Percentiles rank a stretch among this genome's conserved stretches.
These are phyloP conservation scores for Gyrodon lividus DNA, from an alignment of 768 basidiomycete genomes.

Conservation along the genomic window DNA sequence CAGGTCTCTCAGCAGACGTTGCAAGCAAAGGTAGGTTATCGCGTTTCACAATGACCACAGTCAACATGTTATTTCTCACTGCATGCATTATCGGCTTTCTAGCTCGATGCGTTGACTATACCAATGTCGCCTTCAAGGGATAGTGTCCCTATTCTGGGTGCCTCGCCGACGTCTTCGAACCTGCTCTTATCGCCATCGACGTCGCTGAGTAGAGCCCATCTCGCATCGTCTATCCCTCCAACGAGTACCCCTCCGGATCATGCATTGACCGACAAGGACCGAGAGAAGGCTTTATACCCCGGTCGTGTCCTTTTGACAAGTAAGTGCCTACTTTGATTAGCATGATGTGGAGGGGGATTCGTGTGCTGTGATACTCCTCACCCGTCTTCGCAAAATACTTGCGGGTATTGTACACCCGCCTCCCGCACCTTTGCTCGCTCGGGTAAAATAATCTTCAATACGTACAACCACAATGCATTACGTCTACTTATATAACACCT, in stretches of 20 bases:
- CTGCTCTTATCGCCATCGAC: slow-evolving; percentile 32
- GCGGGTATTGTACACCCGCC: background rate
- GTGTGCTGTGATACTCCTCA: slow-evolving; percentile 2
- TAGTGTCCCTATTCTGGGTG: slow-evolving; percentile 26
- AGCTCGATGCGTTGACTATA: slow-evolving; percentile 52
- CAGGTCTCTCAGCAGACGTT: slow-evolving; percentile 75
- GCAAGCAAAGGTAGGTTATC: slow-evolving; percentile 64
- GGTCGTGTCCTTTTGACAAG: slow-evolving; percentile 82
- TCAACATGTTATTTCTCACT: slow-evolving; percentile 1
- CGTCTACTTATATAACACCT: slow-evolving; percentile 2
- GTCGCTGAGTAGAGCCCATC: slow-evolving; percentile 21
- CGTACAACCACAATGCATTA: slow-evolving; percentile 4
- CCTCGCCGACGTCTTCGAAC: slow-evolving; percentile 23
- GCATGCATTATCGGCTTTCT: background rate
- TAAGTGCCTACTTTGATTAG: slow-evolving; percentile 37
- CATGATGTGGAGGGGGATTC: background rate
- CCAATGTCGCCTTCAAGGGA: slow-evolving; percentile 24
- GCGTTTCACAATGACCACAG: background rate
- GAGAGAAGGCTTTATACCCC: slow-evolving; percentile 77
- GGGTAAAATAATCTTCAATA: slow-evolving; percentile 4
- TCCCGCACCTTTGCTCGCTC: slow-evolving; percentile 12
- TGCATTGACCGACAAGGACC: slow-evolving; percentile 51
- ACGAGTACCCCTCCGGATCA: slow-evolving; percentile 19
- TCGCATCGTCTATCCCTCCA: slow-evolving; percentile 29
- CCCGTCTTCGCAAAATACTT: background rate